Conservation (phyloP, 148 eudicot species). For the Simmondsia chinensis region DNA sequence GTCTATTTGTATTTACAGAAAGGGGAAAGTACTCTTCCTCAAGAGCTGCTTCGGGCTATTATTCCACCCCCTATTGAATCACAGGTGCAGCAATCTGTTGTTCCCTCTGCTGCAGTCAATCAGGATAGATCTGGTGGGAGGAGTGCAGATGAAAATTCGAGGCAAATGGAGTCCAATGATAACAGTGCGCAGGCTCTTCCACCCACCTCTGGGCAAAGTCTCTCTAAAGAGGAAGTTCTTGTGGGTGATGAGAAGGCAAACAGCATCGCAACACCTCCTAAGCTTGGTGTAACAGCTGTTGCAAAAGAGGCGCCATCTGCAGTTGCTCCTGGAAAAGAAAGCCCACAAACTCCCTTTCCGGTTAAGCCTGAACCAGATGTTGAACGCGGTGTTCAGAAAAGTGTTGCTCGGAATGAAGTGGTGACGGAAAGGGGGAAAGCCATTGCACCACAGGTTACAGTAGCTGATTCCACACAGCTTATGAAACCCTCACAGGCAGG, state of each 20-base stretch:
- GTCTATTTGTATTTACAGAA: slow-evolving; percentile 44
- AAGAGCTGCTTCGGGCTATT: slow-evolving; percentile 76
- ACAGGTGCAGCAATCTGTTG: slow-evolving; percentile 45
- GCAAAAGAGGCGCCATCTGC: slow-evolving; percentile 38
- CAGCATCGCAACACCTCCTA: slow-evolving; percentile 17
- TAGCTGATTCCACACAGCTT: slow-evolving; percentile 47
- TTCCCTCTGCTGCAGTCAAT: slow-evolving; percentile 33
- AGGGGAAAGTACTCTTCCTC: slow-evolving; percentile 87
- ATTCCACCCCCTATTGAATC: slow-evolving; percentile 73
- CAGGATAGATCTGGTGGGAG: slow-evolving; percentile 45
- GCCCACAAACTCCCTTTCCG: slow-evolving; percentile 28
- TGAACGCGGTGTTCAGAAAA: slow-evolving; percentile 38
- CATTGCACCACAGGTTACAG: slow-evolving; percentile 30
- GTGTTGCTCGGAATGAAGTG: slow-evolving; percentile 32
- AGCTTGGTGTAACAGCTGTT: slow-evolving; percentile 25
- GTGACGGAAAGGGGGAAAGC: slow-evolving; percentile 62
- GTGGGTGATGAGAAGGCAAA: slow-evolving; percentile 43
- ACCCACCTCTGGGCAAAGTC: slow-evolving; percentile 20
- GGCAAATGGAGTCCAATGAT: slow-evolving; percentile 39
- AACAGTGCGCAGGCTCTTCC: slow-evolving; percentile 35
- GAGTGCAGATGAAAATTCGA: slow-evolving; percentile 37
- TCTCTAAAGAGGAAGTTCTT: slow-evolving; percentile 38
- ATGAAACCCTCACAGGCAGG: slow-evolving; percentile 48
- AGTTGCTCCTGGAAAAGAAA: slow-evolving; percentile 49
- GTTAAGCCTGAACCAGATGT: slow-evolving; percentile 55